A percentile compares a stretch with the other conserved stretches of the same genome.
These are phyloP conservation scores for Grigorovia yakushimaensis DNA, from an alignment of 805 yeast species.

Conservation along the genomic window DNA sequence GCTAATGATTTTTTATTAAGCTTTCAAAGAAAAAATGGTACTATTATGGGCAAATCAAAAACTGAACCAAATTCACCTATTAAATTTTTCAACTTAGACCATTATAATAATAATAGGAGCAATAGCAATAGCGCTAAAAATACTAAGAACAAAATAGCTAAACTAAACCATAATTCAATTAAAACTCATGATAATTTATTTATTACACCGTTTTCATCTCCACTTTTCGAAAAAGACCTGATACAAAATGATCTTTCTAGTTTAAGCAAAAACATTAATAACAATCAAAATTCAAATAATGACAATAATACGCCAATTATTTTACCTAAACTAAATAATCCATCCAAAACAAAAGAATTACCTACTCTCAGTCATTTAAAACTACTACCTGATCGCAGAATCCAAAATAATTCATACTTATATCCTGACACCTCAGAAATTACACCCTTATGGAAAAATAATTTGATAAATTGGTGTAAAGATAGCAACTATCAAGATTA, in stretches of 20 bases:
- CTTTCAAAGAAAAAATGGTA: neutral
- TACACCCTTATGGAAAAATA: constrained; percentile 27
- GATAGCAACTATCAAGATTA: constrained; percentile 25
- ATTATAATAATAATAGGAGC: neutral
- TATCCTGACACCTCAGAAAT: constrained; percentile 29
- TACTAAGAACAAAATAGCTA: neutral
- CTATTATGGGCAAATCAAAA: constrained; percentile 9
- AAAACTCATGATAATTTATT: neutral
- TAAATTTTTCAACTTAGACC: neutral
- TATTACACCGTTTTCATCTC: constrained; percentile 21
- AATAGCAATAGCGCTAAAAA: neutral
- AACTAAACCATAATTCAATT: neutral
- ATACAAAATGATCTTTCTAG: neutral
- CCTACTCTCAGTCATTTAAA: constrained; percentile 28
- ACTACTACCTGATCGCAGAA: constrained; percentile 22
- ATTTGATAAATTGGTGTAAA: constrained; percentile 27
- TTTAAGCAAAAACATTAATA: neutral
- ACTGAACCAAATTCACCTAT: constrained; percentile 29
- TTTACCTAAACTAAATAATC: neutral
- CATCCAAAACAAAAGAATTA: constrained; percentile 4
- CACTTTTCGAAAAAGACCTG: constrained; percentile 5
- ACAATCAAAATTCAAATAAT: neutral
- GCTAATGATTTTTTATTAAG: neutral
- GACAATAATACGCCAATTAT: neutral
- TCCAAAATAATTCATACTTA: constrained; percentile 23